These are phyloP conservation scores for Fagopyrum tataricum DNA, from an alignment of 148 eudicot species.

Conservation along the genomic window DNA sequence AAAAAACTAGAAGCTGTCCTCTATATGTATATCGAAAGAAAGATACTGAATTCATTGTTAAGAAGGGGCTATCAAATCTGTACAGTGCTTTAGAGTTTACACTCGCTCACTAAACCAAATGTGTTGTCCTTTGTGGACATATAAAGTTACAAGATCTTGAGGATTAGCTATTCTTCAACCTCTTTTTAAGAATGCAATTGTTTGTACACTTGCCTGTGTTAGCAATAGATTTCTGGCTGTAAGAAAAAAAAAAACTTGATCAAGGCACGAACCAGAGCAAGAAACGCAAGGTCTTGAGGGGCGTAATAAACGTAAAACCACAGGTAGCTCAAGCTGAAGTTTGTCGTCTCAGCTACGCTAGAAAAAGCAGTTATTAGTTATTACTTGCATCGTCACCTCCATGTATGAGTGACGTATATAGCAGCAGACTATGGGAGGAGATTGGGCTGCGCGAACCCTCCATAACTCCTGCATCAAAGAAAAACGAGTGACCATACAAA, in stretches of 20 bases:
- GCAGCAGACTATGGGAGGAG: neutral
- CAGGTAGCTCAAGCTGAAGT: neutral
- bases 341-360: neutral
- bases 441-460: neutral
- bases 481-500: neutral
- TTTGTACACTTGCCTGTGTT: slow-evolving; percentile 3
- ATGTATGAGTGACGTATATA: neutral
- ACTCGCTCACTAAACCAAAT: slow-evolving; percentile 3
- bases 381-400: neutral
- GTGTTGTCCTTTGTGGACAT: slow-evolving; percentile 2
- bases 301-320: neutral
- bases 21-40: no score
- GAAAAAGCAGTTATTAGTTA: neutral
- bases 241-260: neutral
- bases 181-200: neutral
- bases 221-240: slow-evolving; percentile 8
- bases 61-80: neutral
- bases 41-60: neutral
- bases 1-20: neutral
- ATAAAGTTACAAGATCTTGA: neutral
- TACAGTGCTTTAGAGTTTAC: neutral
- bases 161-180: slow-evolving; percentile 3
- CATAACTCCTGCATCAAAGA: slow-evolving; percentile 2
- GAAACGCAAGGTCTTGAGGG: neutral
- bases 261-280: neutral